A percentile compares a stretch with the other conserved stretches of the same genome.
Conservation (phyloP, 306 rosid genomes). For the Cyamopsis tetragonoloba region DNA sequence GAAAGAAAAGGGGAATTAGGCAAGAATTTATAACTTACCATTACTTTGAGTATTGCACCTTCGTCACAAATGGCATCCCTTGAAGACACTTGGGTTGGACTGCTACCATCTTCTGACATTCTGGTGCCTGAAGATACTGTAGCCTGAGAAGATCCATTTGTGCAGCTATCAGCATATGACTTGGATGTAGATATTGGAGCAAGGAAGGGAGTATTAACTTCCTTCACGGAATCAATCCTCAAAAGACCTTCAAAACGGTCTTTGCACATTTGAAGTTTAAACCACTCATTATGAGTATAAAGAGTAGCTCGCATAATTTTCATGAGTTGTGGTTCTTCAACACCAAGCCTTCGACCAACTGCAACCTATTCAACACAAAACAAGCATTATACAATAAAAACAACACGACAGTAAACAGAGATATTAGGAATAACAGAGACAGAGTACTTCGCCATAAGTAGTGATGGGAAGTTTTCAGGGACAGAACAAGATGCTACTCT, state of each 20-base stretch:
- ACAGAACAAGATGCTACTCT: neutral
- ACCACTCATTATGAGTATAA: constrained; percentile 89
- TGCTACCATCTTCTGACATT: constrained; percentile 83
- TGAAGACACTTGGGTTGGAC: constrained; percentile 79
- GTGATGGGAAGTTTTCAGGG: neutral
- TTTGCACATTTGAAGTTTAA: constrained; percentile 97
- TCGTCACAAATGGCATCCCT: constrained; percentile 71
- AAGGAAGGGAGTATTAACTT: constrained; percentile 52
- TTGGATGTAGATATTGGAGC: constrained; percentile 47
- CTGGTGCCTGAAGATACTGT: constrained; percentile 66
- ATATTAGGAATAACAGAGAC: neutral
- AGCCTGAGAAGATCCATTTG: constrained; percentile 80
- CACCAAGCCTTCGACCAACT: constrained; percentile 84
- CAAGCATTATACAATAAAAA: neutral
- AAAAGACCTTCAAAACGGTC: constrained; percentile 83
- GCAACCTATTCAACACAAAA: constrained; percentile 58
- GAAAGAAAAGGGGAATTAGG: neutral
- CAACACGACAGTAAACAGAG: neutral
- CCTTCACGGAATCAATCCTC: constrained; percentile 84
- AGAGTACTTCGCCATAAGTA: neutral
- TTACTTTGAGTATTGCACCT: constrained; percentile 89
- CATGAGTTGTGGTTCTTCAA: constrained; percentile 95
- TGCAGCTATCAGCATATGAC: constrained; percentile 73
- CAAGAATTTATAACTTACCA: constrained; percentile 55
- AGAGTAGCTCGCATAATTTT: constrained; percentile 85